A percentile compares a stretch with the other conserved stretches of the same genome.
phyloP scores from a whole-genome alignment of 1,284 basidiomycete genomes.

The Ustilago trichophora region DNA sequence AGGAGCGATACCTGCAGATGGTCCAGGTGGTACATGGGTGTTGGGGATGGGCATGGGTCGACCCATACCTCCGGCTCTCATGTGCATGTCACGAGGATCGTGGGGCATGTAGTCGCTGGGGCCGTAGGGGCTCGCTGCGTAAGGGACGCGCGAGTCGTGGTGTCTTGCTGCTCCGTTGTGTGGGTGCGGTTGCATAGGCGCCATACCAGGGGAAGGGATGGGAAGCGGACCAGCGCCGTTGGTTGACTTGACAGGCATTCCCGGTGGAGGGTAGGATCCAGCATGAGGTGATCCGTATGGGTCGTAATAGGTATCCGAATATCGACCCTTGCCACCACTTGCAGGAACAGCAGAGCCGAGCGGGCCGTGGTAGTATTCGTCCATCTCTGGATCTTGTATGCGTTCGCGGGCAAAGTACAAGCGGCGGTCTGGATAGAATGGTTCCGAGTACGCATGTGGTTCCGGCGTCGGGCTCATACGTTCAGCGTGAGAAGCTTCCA shows the following conservation, averaged over 20 bases:
- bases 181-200: constrained; percentile 8
- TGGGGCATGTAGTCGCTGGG: constrained; percentile 18
- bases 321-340: constrained; percentile 16
- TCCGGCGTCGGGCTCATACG: constrained; percentile 30
- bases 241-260: constrained; percentile 8
- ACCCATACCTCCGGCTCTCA: constrained; percentile 12
- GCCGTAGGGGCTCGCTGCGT: constrained; percentile 17
- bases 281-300: constrained; percentile 33
- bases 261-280: constrained; percentile 18
- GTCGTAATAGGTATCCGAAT: constrained; percentile 31
- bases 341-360: constrained; percentile 3
- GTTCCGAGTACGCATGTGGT: constrained; percentile 25
- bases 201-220: constrained; percentile 17
- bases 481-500: constrained; percentile 15
- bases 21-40: constrained; percentile 39
- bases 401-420: constrained; percentile 46
- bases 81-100: constrained; percentile 38
- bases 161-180: constrained; percentile 11
- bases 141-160: constrained; percentile 17
- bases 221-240: constrained; percentile 15
- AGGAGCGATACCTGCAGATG: constrained; percentile 39
- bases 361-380: constrained; percentile 43
- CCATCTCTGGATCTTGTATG: constrained; percentile 44
- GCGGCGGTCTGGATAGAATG: constrained; percentile 47
- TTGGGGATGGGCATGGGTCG: constrained; percentile 29